These are phyloP conservation scores for Nematocida sp. DNA, from an alignment of 371 early-diverging fungal species.

Conservation along the genomic window DNA sequence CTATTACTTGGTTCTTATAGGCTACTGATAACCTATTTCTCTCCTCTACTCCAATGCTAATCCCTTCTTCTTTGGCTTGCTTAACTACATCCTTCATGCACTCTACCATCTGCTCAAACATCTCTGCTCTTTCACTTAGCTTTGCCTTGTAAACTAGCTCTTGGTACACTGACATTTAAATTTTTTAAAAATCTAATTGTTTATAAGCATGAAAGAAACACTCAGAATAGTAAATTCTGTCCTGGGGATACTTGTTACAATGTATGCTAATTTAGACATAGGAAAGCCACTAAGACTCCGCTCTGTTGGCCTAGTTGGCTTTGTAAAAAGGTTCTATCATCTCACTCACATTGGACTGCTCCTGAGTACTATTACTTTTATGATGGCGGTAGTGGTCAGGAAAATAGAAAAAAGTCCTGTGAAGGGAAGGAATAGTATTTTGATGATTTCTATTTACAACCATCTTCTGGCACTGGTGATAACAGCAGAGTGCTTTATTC, in stretches of 20 bases:
- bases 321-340: slow-evolving; percentile 28
- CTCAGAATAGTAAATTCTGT: background rate
- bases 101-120: slow-evolving; percentile 79
- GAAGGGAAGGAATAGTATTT: background rate
- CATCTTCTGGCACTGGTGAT: slow-evolving; percentile 12
- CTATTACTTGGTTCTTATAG: slow-evolving; percentile 97
- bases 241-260: background rate
- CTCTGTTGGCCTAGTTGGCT: background rate
- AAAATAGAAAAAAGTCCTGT: background rate
- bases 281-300: slow-evolving; percentile 27
- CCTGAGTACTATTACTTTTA: slow-evolving; percentile 9
- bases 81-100: slow-evolving; percentile 64
- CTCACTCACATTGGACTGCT: slow-evolving; percentile 41
- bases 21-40: slow-evolving; percentile 95
- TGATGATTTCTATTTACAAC: background rate
- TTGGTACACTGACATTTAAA: slow-evolving; percentile 39
- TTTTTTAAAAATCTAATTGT: slow-evolving; percentile 40
- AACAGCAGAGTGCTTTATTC: slow-evolving; percentile 33
- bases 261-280: slow-evolving; percentile 39
- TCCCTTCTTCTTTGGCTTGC: slow-evolving; percentile 64
- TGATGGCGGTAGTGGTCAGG: background rate
- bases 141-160: slow-evolving; percentile 71
- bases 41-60: slow-evolving; percentile 83
- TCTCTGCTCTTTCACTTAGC: slow-evolving; percentile 94
- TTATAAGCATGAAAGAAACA: background rate